A percentile compares a stretch with the other conserved stretches of the same genome.
These are phyloP conservation scores for Elaeis guineensis DNA, from an alignment of 176 grass and related monocot genomes.

Conservation along the genomic window DNA sequence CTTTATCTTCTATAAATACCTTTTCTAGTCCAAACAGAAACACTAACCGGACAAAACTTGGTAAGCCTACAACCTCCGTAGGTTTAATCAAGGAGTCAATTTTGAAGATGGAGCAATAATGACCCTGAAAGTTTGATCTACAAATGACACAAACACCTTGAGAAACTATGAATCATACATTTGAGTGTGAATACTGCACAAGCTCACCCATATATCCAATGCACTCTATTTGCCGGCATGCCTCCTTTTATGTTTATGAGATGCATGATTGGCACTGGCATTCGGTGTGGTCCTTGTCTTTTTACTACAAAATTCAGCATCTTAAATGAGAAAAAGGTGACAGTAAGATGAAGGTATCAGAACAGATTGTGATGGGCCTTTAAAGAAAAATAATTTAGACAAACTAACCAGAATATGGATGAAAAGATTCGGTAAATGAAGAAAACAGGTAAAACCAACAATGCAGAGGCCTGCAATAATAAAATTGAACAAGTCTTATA, in stretches of 20 bases:
- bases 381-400: not conserved
- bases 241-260: constrained; percentile 7
- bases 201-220: not conserved
- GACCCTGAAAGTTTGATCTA: no score
- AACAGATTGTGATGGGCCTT: no score
- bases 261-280: not conserved
- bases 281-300: not conserved
- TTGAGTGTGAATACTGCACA: no score
- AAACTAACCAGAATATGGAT: constrained; percentile 11
- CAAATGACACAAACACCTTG: no score
- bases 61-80: no score
- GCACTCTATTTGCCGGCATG: constrained; percentile 6
- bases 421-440: constrained; percentile 6
- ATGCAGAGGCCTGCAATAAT: constrained; percentile 13
- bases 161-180: no score
- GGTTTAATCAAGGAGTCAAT: no score
- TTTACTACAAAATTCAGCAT: constrained; percentile 12
- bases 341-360: not conserved
- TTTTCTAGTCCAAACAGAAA: no score
- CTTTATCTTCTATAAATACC: no score
- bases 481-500: not conserved
- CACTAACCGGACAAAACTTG: no score
- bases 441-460: constrained; percentile 19
- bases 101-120: no score
- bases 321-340: not conserved